A percentile compares a stretch with the other conserved stretches of the same genome.
These are phyloP conservation scores for Zalaria obscura DNA, from an alignment of 2,329 filamentous ascomycete species.

Conservation along the genomic window DNA sequence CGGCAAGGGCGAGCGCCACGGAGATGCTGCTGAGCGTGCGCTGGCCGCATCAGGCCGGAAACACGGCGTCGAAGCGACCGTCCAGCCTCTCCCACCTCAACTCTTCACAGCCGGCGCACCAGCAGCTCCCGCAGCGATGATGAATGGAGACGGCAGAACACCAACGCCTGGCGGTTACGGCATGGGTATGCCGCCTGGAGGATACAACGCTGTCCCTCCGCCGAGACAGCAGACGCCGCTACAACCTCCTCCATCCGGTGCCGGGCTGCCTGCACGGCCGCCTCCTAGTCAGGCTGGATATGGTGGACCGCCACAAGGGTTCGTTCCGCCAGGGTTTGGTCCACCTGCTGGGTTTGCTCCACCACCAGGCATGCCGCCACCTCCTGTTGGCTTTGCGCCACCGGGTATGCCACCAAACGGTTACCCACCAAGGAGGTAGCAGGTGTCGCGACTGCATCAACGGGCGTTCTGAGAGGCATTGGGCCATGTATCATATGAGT, in stretches of 20 bases:
- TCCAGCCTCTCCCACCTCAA: slow-evolving; percentile 60
- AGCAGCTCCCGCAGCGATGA: slow-evolving; percentile 29
- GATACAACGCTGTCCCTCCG: slow-evolving; percentile 27
- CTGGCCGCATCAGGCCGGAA: slow-evolving; percentile 86
- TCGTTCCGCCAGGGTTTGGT: slow-evolving; percentile 29
- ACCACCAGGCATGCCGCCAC: slow-evolving; percentile 16
- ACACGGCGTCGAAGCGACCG: slow-evolving; percentile 77
- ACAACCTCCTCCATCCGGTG: slow-evolving; percentile 43
- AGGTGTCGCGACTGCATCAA: too few relatives aligned
- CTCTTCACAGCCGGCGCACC: slow-evolving; percentile 41
- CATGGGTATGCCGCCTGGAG: slow-evolving; percentile 17
- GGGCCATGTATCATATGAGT: too few relatives aligned
- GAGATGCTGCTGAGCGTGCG: slow-evolving; percentile 83
- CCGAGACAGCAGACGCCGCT: slow-evolving; percentile 32
- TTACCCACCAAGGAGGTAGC: slow-evolving; percentile 2
- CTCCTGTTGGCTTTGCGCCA: slow-evolving; percentile 18
- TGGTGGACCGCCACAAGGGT: slow-evolving; percentile 44
- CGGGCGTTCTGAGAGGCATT: too few relatives aligned
- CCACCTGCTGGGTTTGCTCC: slow-evolving; percentile 26
- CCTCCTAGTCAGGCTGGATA: slow-evolving; percentile 55
- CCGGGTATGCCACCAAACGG: slow-evolving; percentile 6
- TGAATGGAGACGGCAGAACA: slow-evolving; percentile 18
- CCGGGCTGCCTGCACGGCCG: slow-evolving; percentile 53
- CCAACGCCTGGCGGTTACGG: slow-evolving; percentile 13
- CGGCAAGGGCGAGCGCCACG: slow-evolving; percentile 90